Evolutionary conservation across 495 filamentous ascomycete genomes (phyloP), one percentile per base, ranked within the genome.

Genomic region (Penicillium angulare): DNA sequence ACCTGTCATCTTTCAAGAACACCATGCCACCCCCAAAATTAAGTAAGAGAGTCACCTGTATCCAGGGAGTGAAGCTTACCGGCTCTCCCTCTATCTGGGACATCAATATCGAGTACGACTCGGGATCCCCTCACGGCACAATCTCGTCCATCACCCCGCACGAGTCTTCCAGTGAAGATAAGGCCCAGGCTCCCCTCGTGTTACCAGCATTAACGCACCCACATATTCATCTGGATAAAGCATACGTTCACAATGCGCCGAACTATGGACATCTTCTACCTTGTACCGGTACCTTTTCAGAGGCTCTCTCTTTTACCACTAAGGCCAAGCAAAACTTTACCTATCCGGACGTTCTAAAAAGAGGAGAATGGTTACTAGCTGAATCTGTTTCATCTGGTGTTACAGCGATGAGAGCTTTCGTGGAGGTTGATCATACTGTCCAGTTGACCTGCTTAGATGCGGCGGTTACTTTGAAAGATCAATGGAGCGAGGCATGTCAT

Each of bases 151-250:
- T 81, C 56, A 73, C 57, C 47, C 66, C 64, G 21, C 55, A 52
- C 44, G 40, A 41, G 52, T 18, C 32, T 31, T 31, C 63, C 18
- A n/a, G n/a, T n/a, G 39, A 41, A 12, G 55, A 68, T 49, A 16
- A 21, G 13, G 21, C 31, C 41, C 50, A 50, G 26, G 46, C 54
- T 12, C 64, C 61, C 7, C 62, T 71, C 7, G 56, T 50, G 34
- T 61, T 67, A 34, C 85, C 87, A 21, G 68, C 79, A 12, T 74
- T 90, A 20, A 87, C 84, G 38, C 88, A 92, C 59, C 83, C 87
- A 9, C 86, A 90, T 56, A 81, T 90, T 41, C 87, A 90, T 59
- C 73, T 90, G 34, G 88, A 90, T 62, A 90, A 92, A 65, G 79
- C 82, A 33, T 90, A 83, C 59, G 70, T 90, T 15, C 77, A 90